phyloP scores from a whole-genome alignment of 2,329 filamentous ascomycete species.

The Endocalyx cinctus region DNA sequence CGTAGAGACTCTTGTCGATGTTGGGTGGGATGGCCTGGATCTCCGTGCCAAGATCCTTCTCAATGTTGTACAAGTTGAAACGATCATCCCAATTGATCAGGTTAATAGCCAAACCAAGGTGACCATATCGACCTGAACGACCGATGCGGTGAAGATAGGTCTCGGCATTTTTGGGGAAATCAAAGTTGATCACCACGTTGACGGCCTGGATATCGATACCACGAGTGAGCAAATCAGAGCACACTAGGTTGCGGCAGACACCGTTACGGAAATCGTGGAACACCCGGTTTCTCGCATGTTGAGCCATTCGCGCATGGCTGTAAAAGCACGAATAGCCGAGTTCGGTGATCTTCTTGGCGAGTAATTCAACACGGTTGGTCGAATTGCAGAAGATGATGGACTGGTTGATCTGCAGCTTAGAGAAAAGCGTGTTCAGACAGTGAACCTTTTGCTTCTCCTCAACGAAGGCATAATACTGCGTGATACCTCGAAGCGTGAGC shows the following conservation, averaged over 20 bases:
- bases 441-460: conserved; percentile 99
- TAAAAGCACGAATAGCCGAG: conserved; percentile 99
- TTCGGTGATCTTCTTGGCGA: conserved; percentile 99
- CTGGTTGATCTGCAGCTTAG: conserved; percentile 98
- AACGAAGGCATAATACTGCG: conserved; percentile 98
- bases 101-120: conserved; percentile 96
- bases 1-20: conserved; percentile 97
- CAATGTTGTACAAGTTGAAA: conserved; percentile 98
- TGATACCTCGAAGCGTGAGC: conserved; percentile 94
- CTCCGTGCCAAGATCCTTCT: conserved; percentile 93
- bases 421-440: conserved; percentile 97
- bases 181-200: conserved; percentile 99
- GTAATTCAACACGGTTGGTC: conserved; percentile 92
- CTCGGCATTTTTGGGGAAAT: conserved; percentile 98
- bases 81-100: conserved; percentile 99
- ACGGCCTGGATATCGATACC: conserved; percentile 99
- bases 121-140: conserved; percentile 93
- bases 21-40: conserved; percentile 91
- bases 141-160: conserved; percentile 98
- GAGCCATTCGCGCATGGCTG: conserved; percentile 96
- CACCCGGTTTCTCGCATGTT: conserved; percentile 93
- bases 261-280: conserved; percentile 99
- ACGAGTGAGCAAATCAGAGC: conserved; percentile 93
- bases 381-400: conserved; percentile 99
- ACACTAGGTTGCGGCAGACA: conserved; percentile 95